Conservation (phyloP, 768 basidiomycete species). For the Kwoniella sp. region DNA sequence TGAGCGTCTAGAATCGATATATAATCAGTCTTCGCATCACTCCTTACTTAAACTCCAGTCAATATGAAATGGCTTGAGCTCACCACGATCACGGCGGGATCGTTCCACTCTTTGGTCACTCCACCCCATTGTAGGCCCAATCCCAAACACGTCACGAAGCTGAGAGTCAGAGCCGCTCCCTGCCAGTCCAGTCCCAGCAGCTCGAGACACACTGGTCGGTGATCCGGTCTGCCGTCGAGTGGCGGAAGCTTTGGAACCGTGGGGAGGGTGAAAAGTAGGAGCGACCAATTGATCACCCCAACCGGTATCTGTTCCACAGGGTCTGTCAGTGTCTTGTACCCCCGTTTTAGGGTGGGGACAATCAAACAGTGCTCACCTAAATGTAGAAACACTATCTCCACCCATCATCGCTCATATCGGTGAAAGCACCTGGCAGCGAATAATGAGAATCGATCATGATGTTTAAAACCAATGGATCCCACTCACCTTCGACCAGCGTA, state of each 20-base stretch:
- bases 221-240: constrained; percentile 28
- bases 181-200: constrained; percentile 35
- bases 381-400: constrained; percentile 43
- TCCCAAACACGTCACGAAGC: constrained; percentile 38
- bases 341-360: too few relatives aligned
- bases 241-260: constrained; percentile 20
- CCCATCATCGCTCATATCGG: constrained; percentile 24
- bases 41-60: neutral
- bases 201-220: constrained; percentile 12
- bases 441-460: too few relatives aligned
- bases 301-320: constrained; percentile 14
- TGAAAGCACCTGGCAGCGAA: constrained; percentile 17
- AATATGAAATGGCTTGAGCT: constrained; percentile 5
- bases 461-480: neutral
- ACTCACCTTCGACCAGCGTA: constrained; percentile 33
- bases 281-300: constrained; percentile 24
- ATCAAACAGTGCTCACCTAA: constrained; percentile 5
- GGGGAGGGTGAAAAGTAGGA: constrained; percentile 30
- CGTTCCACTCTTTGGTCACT: constrained; percentile 27
- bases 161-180: constrained; percentile 23
- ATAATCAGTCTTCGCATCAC: neutral
- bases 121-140: constrained; percentile 41
- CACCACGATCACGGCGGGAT: constrained; percentile 27
- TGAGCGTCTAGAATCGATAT: constrained; percentile 10
- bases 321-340: neutral